Base-by-base conservation (phyloP, 2,329 filamentous ascomycete species). In the Epichloe elymi region DNA sequence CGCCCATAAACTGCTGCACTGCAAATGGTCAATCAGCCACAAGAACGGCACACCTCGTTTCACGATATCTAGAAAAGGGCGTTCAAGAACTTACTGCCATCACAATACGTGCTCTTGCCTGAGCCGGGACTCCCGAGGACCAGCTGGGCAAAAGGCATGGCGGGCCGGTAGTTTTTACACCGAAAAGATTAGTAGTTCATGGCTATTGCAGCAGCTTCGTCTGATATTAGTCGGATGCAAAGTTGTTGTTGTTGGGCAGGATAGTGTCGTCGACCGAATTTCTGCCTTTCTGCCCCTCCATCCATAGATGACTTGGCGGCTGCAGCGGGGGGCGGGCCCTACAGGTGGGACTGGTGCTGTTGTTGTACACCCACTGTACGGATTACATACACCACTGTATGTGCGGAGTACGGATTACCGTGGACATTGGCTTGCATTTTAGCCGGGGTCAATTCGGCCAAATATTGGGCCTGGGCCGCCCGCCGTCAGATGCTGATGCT, bases 1-100 rank as follows among this genome's bases (percentile, higher is more conserved):
- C 91, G 57, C 85, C 85, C 76, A 97, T 85, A 72, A 98, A 98
- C 71, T 98, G 93, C 64, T 96, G 88, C 86, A 98, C 81, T 84
- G 40, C 15, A 44, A 14, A 26, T 23, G 41, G 5, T 38, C n/a
- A 41, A 36, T 26, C 39, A 17, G 19, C 10, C 14, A 12, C 10
- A 14, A 26, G 39, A 39, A 23, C 19, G 5, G 12, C 2, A 19
- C 23, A 4, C n/a, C 4, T 39, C 38, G 38, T 39, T 41, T 23
- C 17, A 23, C 19, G 10, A 23, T 7, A 12, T 41, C 19, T 41
- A 10, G 17, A 41, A 23, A 14, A 14, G 11, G 17, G 19, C 19
- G 8, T 5, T 39, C n/a, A 10, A 5, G n/a, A n/a, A 62, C 80
- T 67, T 67, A 84, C 81, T 95, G 64, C 93, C 93, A 81, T 97